Conservation (phyloP, 352 stramenopile species). For the Pythium myriotylum region DNA sequence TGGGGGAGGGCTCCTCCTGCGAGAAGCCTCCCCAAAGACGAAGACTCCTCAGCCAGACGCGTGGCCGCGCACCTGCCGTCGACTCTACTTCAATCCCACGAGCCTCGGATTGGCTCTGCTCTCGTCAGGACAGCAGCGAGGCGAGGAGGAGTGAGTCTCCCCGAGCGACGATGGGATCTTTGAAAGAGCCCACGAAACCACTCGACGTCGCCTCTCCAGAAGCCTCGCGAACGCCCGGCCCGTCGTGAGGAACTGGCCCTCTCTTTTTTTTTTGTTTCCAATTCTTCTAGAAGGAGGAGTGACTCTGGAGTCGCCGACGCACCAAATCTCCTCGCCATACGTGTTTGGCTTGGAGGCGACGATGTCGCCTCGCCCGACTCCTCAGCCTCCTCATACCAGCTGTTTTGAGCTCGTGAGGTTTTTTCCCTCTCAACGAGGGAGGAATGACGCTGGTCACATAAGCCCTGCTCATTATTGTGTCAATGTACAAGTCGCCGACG, state of each 20-base stretch:
- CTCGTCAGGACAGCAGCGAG: too few relatives aligned
- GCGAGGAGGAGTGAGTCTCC: neutral
- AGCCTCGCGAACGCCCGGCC: neutral
- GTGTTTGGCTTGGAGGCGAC: neutral
- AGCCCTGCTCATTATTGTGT: too few relatives aligned
- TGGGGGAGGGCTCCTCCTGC: neutral
- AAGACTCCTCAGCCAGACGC: too few relatives aligned
- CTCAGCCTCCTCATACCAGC: slow-evolving; percentile 1
- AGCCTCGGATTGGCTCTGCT: too few relatives aligned
- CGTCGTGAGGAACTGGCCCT: too few relatives aligned
- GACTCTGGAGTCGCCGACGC: neutral
- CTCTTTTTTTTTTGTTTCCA: too few relatives aligned
- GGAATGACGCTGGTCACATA: slow-evolving; percentile 1
- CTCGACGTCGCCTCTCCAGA: neutral
- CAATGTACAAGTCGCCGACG: neutral
- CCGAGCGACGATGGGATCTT: neutral
- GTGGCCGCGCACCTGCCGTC: too few relatives aligned
- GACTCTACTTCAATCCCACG: too few relatives aligned
- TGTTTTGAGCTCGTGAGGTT: slow-evolving; percentile 1
- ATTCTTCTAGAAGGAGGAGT: slow-evolving; percentile 7
- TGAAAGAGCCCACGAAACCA: neutral
- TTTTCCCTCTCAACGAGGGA: neutral
- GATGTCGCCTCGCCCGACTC: neutral
- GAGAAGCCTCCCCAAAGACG: too few relatives aligned
- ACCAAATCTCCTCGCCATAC: too few relatives aligned